These are phyloP conservation scores for Microthlaspi erraticum DNA, from an alignment of 345 rosid genomes.

Conservation along the genomic window DNA sequence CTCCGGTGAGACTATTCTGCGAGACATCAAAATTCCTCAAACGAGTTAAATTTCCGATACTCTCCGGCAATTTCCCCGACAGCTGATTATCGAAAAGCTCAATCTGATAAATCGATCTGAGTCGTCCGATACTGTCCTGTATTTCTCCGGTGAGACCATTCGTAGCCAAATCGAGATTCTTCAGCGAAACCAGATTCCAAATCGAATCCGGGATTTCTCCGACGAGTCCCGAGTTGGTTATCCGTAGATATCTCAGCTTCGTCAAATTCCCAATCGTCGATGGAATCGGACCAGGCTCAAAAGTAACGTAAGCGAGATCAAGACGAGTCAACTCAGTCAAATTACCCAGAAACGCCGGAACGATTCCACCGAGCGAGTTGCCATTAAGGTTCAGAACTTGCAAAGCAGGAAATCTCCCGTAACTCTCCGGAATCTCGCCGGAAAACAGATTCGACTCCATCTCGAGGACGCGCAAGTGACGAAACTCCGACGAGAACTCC, in stretches of 20 bases:
- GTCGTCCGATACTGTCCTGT: constrained; percentile 51
- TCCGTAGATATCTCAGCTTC: constrained; percentile 54
- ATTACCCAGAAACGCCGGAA: constrained; percentile 60
- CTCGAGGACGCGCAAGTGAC: constrained; percentile 48
- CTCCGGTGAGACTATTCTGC: constrained; percentile 65
- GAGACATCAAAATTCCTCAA: constrained; percentile 62
- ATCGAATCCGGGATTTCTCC: constrained; percentile 68
- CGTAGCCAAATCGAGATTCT: constrained; percentile 53
- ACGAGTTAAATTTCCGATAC: constrained; percentile 53
- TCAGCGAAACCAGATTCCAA: constrained; percentile 48
- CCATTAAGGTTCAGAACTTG: constrained; percentile 40
- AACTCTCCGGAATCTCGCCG: constrained; percentile 62
- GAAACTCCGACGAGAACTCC: constrained; percentile 50
- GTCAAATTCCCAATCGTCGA: constrained; percentile 52
- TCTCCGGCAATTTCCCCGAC: constrained; percentile 58
- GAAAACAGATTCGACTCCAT: constrained; percentile 53
- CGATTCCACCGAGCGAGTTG: constrained; percentile 53
- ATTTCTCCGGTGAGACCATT: constrained; percentile 62
- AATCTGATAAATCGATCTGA: constrained; percentile 49
- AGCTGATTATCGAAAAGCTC: constrained; percentile 57
- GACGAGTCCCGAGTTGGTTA: constrained; percentile 40
- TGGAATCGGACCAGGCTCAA: constrained; percentile 54
- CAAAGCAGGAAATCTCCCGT: constrained; percentile 51
- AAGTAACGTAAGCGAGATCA: constrained; percentile 51
- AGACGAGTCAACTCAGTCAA: constrained; percentile 55